These are phyloP conservation scores for Lactuca saligna DNA, from an alignment of 129 eudicot species.

Conservation along the genomic window DNA sequence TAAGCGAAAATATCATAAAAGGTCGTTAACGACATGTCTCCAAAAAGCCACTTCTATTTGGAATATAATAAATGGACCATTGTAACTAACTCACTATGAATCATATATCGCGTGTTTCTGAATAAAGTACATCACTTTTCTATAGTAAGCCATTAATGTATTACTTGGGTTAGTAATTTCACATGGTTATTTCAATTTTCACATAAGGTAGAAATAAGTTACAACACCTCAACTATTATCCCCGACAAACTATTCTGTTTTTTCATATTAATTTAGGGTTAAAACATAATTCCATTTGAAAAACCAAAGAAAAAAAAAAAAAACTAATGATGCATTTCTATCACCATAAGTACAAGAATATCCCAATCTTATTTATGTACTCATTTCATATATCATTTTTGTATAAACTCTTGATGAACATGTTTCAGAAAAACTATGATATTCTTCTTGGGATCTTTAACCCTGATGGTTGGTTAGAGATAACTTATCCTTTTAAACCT, in stretches of 20 bases:
- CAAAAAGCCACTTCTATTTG: too few relatives aligned
- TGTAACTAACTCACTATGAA: too few relatives aligned
- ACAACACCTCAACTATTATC: slow-evolving; percentile 57
- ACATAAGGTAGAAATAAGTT: slow-evolving; percentile 70
- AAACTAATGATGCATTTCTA: too few relatives aligned
- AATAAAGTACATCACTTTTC: too few relatives aligned
- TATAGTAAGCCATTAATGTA: too few relatives aligned
- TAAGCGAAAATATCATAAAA: too few relatives aligned
- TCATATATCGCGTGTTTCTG: too few relatives aligned
- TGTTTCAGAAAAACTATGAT: slow-evolving; percentile 78
- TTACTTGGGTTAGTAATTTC: neutral
- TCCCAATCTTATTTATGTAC: too few relatives aligned
- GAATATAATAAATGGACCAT: too few relatives aligned
- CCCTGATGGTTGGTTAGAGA: slow-evolving; percentile 99
- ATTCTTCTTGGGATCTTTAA: slow-evolving; percentile 78
- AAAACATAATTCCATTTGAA: neutral
- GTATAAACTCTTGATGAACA: slow-evolving; percentile 67
- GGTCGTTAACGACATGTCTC: too few relatives aligned
- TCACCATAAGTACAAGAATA: too few relatives aligned
- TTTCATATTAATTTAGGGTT: neutral
- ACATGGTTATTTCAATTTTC: neutral
- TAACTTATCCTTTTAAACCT: slow-evolving; percentile 62
- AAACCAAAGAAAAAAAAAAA: too few relatives aligned
- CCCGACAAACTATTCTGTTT: slow-evolving; percentile 66
- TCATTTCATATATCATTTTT: neutral